Base-by-base conservation (phyloP, 805 yeast species). In the Yamadazyma sp. region DNA sequence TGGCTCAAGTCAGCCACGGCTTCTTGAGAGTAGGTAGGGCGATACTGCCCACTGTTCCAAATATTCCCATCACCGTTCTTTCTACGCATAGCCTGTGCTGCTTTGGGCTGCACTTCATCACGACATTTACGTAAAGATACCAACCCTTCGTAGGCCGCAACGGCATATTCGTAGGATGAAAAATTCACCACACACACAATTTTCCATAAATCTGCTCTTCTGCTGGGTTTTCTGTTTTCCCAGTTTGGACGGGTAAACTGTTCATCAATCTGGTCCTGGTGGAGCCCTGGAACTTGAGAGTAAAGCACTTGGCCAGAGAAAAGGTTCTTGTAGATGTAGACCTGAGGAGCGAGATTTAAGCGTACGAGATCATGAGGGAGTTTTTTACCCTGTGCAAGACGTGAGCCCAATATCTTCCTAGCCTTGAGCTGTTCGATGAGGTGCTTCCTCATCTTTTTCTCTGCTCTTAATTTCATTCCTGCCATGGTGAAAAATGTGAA, bases 11-110 rank as follows among this genome's bases (percentile, higher is more conserved):
- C 98, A 5, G 96, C 86, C 19, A 87, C 88, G 1, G 96, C 84
- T 60, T 90, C 97, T 59, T 87, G 95, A 9, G 95, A 71, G 62
- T 82, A 86, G 0, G 93, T 80, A 17, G 97, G 97, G 55, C 96
- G 77, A 67, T 75, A 91, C 62, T 86, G 95, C 32, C 87, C 91
- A 40, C 83, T 77, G 58, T 71, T 82, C 96, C 96, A 89, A 34
- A 82, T 78, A 62, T 85, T 82, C 1, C 95, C 93, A 41, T 78
- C 85, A 30, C 71, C 75, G 55, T 84, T 78, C 55, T 84, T 78
- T 53, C 78, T 80, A 53, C 96, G 75, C 71, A 83, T 66, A 30
- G 71, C 66, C 52, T 77, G 75, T 18, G 91, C 87, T 51, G 77
- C 78, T 46, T 77, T 68, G 24, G 67, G 64, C 45, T 73, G 69